These are phyloP conservation scores for Fusarium caatingaense DNA, from an alignment of 2,329 filamentous ascomycete genomes.

Conservation along the genomic window DNA sequence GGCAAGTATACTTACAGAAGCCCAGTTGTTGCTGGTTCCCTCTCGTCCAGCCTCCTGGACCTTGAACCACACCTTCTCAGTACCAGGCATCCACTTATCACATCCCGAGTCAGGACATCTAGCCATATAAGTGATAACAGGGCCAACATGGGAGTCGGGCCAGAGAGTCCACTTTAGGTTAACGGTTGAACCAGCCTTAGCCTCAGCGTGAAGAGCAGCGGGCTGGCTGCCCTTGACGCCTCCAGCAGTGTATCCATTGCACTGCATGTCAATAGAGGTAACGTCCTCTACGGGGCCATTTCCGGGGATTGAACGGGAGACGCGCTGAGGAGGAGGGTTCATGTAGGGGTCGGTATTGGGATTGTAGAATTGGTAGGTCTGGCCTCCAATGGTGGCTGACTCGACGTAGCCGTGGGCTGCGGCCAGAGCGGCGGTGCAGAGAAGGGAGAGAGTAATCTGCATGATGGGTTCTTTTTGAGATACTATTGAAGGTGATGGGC, in stretches of 20 bases:
- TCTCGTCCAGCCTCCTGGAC: slow-evolving; percentile 61
- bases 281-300: slow-evolving; percentile 69
- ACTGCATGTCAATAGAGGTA: slow-evolving; percentile 65
- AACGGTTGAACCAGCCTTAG: slow-evolving; percentile 64
- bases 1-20: slow-evolving; percentile 45
- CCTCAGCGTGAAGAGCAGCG: slow-evolving; percentile 64
- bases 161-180: slow-evolving; percentile 66
- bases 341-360: slow-evolving; percentile 59
- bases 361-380: slow-evolving; percentile 50
- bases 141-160: slow-evolving; percentile 64
- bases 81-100: slow-evolving; percentile 60
- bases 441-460: slow-evolving; percentile 44
- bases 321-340: slow-evolving; percentile 59
- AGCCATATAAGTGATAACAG: slow-evolving; percentile 70
- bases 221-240: slow-evolving; percentile 61
- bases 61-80: slow-evolving; percentile 67
- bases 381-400: slow-evolving; percentile 57
- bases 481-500: background rate
- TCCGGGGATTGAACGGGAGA: slow-evolving; percentile 67
- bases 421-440: slow-evolving; percentile 53
- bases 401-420: slow-evolving; percentile 63
- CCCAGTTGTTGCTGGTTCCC: slow-evolving; percentile 64
- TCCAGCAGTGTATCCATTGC: slow-evolving; percentile 63
- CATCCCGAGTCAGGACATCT: slow-evolving; percentile 65
- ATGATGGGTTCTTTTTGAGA: slow-evolving; percentile 22